Evolutionary conservation across 2,329 filamentous ascomycete species (phyloP), one percentile per base, ranked within the genome.

Genomic region (Biscogniauxia mediterranea): DNA sequence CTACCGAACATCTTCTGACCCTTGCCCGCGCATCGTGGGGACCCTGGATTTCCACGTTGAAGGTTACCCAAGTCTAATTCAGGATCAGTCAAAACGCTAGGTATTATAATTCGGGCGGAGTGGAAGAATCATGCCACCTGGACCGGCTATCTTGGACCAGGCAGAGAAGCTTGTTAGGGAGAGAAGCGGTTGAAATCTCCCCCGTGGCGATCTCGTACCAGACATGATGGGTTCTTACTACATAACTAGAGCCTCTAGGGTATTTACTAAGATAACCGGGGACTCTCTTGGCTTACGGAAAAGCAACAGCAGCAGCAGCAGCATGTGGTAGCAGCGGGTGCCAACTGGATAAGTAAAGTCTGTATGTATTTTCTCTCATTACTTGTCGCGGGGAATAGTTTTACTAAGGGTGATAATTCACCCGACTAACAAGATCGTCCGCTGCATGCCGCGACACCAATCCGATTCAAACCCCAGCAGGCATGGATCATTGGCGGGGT

Each of bases 381-480:
- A 52, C 5, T 52, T 26, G 51, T 52, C 20, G n/a, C 23, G 52
- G n/a, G 26, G 52, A 9, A 19, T 21, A 11, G 13, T 21, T 20
- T 61, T 49, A 51, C 55, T 59, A 68, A 66, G 70, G 70, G 70
- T 58, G 58, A 73, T 69, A 68, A 64, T 70, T 73, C 52, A 59
- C 68, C 70, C 70, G 70, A 65, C 28, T 28, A 54, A 59, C 54
- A 60, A 64, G 59, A 61, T 58, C 60, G 50, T 56, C 59, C 58
- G 54, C 59, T 59, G 55, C 62, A 63, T 69, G 61, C 66, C 64
- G 68, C 62, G 63, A 68, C 62, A 63, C 61, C 55, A 68, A 60
- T 60, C 69, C 71, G 70, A 66, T 68, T 67, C 64, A 69, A 63
- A 57, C 61, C 53, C 64, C 60, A 59, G 53, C 58, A 62, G 46